A percentile compares a stretch with the other conserved stretches of the same genome.
These are phyloP conservation scores for Candida albicans DNA, from an alignment of 1,139 yeast genomes.

Conservation along the genomic window DNA sequence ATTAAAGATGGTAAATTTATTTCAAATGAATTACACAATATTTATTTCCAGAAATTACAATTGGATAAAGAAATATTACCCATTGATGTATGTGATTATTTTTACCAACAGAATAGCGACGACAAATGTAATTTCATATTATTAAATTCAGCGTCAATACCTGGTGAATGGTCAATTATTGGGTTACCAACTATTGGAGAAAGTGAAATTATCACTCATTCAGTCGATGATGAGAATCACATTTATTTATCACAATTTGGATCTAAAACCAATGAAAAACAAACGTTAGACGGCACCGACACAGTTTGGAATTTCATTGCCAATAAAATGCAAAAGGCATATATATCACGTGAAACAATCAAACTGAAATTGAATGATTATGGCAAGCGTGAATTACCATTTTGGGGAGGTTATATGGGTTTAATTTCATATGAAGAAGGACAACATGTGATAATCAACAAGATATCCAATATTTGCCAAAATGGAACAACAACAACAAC, in stretches of 20 bases:
- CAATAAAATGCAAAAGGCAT: conserved; percentile 20
- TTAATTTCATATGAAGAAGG: conserved; percentile 86
- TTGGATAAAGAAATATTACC: conserved; percentile 22
- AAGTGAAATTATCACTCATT: conserved; percentile 68
- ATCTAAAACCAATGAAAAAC: conserved; percentile 9
- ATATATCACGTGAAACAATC: conserved; percentile 23
- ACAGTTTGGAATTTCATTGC: conserved; percentile 29
- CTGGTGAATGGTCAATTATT: conserved; percentile 87
- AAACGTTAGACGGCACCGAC: conserved; percentile 9
- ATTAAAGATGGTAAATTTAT: conserved; percentile 12
- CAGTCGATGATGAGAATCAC: conserved; percentile 39
- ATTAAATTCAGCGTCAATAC: conserved; percentile 72
- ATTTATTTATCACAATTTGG: conserved; percentile 21
- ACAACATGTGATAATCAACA: conserved; percentile 38
- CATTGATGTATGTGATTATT: conserved; percentile 52
- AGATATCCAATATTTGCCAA: conserved; percentile 30
- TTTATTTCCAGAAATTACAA: conserved; percentile 19
- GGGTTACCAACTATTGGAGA: conserved; percentile 60
- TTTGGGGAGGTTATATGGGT: conserved; percentile 88
- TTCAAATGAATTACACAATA: conserved; percentile 3
- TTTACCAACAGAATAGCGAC: conserved; percentile 17
- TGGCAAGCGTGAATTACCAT: conserved; percentile 52
- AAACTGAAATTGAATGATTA: conserved; percentile 15
- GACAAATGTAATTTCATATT: conserved; percentile 47
- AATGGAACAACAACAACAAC: conserved; percentile 25